A percentile compares a stretch with the other conserved stretches of the same genome.
phyloP scores from a whole-genome alignment of 345 rosid species.

The Anastatica hierochuntica region DNA sequence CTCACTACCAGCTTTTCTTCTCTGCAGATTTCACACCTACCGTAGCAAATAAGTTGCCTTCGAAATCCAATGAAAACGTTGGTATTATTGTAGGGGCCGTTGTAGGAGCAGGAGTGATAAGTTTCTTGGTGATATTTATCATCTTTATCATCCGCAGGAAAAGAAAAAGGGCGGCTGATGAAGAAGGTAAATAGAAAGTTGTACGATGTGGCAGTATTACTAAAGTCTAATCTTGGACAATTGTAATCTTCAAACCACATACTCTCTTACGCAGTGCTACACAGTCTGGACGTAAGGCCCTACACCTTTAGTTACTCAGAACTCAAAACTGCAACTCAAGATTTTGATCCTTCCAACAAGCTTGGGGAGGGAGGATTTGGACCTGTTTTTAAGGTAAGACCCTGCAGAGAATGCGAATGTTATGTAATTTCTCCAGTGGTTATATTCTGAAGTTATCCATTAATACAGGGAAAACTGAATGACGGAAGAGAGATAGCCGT shows the following conservation, averaged over 20 bases:
- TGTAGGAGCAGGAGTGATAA: constrained; percentile 36
- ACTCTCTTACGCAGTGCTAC: constrained; percentile 36
- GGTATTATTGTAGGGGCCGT: constrained; percentile 47
- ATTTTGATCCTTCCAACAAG: constrained; percentile 49
- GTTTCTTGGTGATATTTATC: constrained; percentile 25
- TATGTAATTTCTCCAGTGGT: neutral
- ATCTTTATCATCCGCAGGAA: constrained; percentile 31
- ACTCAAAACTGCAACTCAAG: constrained; percentile 55
- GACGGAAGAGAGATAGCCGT: constrained; percentile 67
- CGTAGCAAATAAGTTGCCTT: constrained; percentile 42
- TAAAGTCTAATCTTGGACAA: neutral
- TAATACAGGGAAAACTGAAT: constrained; percentile 28
- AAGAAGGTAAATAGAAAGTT: constrained; percentile 42
- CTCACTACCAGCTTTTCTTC: constrained; percentile 7
- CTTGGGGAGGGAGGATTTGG: constrained; percentile 91
- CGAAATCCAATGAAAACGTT: constrained; percentile 25
- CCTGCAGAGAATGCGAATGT: neutral
- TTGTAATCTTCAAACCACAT: neutral
- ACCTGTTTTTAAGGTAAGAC: constrained; percentile 56
- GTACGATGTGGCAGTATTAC: neutral
- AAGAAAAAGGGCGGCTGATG: constrained; percentile 28
- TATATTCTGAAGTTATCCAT: neutral
- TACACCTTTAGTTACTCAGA: constrained; percentile 52
- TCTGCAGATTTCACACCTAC: constrained; percentile 59
- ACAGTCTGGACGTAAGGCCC: constrained; percentile 39